Percentiles rank a stretch among this genome's conserved stretches.
These are phyloP conservation scores for Zygosaccharomyces pseudorouxii DNA, from an alignment of 805 yeast species.

Conservation along the genomic window DNA sequence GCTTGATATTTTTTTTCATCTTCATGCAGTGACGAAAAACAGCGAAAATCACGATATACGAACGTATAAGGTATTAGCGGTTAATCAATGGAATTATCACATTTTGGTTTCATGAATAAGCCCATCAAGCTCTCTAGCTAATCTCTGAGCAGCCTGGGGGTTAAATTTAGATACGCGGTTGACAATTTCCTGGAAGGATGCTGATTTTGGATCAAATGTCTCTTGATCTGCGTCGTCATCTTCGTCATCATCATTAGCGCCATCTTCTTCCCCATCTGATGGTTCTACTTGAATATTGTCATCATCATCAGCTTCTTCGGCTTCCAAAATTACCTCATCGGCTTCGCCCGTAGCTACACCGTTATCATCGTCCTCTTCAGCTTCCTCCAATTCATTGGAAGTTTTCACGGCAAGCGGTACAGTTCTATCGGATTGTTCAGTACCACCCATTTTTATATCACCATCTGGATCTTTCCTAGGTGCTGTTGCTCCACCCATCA, in stretches of 20 bases:
- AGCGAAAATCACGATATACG: neutral
- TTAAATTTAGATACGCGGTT: constrained; percentile 25
- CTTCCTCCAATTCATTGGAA: constrained; percentile 8
- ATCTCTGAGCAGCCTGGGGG: constrained; percentile 22
- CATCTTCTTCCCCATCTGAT: constrained; percentile 18
- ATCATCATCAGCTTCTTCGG: constrained; percentile 32
- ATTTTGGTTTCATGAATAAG: constrained; percentile 27
- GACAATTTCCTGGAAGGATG: constrained; percentile 31
- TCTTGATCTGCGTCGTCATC: constrained; percentile 15
- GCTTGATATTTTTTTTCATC: neutral
- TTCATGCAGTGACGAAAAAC: neutral
- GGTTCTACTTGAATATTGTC: constrained; percentile 27
- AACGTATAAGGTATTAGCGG: neutral
- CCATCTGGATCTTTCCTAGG: constrained; percentile 29
- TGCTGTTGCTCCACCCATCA: constrained; percentile 22
- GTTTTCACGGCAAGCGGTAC: neutral
- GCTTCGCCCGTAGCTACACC: constrained; percentile 34
- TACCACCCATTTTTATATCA: constrained; percentile 24
- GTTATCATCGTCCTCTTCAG: constrained; percentile 22
- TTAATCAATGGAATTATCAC: constrained; percentile 2
- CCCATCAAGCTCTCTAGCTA: constrained; percentile 22
- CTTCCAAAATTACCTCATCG: constrained; percentile 31
- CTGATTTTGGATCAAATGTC: constrained; percentile 27
- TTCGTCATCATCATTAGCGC: constrained; percentile 11
- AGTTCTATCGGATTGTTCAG: constrained; percentile 4